Percentiles rank a stretch among this genome's conserved stretches.
Evolutionary conservation across 768 basidiomycete species (phyloP).

Genomic region (Lentinula boryana): DNA sequence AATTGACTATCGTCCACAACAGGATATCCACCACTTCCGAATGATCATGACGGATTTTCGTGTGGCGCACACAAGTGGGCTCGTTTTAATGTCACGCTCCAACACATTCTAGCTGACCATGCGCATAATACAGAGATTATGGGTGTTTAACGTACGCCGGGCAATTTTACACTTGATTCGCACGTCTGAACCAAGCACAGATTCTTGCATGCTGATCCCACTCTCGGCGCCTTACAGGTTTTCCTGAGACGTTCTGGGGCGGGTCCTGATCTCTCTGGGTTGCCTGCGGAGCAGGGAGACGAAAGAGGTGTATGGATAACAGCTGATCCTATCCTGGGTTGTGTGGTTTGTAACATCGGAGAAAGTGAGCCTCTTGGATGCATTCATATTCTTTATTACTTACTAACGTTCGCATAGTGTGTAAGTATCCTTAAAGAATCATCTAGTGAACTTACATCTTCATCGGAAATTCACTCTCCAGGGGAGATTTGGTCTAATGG

Average conservation of each 20-base stretch:
- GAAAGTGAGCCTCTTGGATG: slow-evolving; percentile 54
- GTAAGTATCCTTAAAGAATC: neutral
- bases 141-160: slow-evolving; percentile 75
- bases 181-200: slow-evolving; percentile 29
- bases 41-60: slow-evolving; percentile 74
- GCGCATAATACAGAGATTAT: slow-evolving; percentile 57
- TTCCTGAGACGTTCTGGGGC: slow-evolving; percentile 45
- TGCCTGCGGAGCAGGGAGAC: slow-evolving; percentile 46
- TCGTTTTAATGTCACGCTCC: neutral
- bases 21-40: slow-evolving; percentile 87
- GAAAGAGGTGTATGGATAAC: slow-evolving; percentile 73
- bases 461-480: slow-evolving; percentile 38
- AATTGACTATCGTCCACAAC: neutral
- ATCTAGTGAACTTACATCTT: neutral
- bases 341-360: slow-evolving; percentile 88
- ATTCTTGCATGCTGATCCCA: slow-evolving; percentile 83
- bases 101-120: neutral
- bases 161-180: neutral
- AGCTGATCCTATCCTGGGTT: slow-evolving; percentile 78
- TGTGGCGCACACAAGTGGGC: slow-evolving; percentile 86
- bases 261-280: slow-evolving; percentile 22
- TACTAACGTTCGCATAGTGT: neutral
- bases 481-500: slow-evolving; percentile 92
- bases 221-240: slow-evolving; percentile 76
- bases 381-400: neutral